Evolutionary conservation across 2,329 filamentous ascomycete species (phyloP), one percentile per base, ranked within the genome.

Genomic region (Gyromitra esculenta): DNA sequence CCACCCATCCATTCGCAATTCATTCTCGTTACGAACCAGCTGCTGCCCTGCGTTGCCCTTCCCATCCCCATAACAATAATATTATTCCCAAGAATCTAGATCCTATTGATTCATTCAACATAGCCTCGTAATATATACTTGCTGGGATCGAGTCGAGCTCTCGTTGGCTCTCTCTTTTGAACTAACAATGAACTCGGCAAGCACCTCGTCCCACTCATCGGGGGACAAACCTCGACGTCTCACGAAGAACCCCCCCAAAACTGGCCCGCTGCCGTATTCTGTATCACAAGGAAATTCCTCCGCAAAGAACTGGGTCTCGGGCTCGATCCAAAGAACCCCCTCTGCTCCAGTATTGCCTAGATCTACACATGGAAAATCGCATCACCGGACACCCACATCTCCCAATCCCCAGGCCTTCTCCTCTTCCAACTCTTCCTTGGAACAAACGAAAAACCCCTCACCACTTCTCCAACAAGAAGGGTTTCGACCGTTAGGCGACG

Each of bases 231-330:
- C 76, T 78, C 88, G 89, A 84, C 88, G 88, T 84, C 87, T 91
- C 79, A 87, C 88, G 82, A 91, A 91, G 85, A 89, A 89, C 83
- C 88, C 88, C 73, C 87, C 85, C 25, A 83, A 87, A 76, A 67
- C 78, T 68, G 69, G 74, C 45, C 60, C 54, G 64, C 64, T 66
- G 73, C 76, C 75, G 77, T 71, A 69, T 43, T 75, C 69, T 78
- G 77, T 78, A 79, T 75, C 73, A 79, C 77, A 75, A 76, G 73
- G 68, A 35, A 69, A 67, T 77, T 67, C 77, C 65, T 77, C 75
- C 63, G 62, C 73, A n/a, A 79, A 75, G 60, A 73, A 66, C 56
- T 78, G 78, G 76, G 73, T 66, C 43, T 76, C 79, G 54, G 76
- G 78, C 64, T 79, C 79, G 67, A 75, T 80, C 62, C 79, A 79